These are phyloP conservation scores for Paramecium sexaurelia DNA, from an alignment of 73 alveolate species.

Conservation along the genomic window DNA sequence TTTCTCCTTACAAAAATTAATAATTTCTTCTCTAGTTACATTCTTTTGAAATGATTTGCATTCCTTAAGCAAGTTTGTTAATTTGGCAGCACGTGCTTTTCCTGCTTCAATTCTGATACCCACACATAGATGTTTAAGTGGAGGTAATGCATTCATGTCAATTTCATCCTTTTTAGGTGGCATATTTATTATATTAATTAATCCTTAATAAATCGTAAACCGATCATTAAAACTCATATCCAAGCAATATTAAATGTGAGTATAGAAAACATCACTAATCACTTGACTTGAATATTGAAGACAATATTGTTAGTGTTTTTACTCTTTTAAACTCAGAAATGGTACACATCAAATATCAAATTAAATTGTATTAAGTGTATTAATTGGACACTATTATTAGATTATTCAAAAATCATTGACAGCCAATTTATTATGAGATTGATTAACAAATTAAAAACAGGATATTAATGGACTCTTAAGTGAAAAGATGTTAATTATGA, in stretches of 20 bases:
- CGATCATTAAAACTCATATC: neutral
- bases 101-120: conserved; percentile 56
- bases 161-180: conserved; percentile 64
- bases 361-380: no score
- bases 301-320: neutral
- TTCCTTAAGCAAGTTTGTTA: conserved; percentile 51
- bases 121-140: conserved; percentile 50
- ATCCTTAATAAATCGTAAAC: neutral
- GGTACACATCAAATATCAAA: no score
- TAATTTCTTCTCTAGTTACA: conserved; percentile 67
- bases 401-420: no score
- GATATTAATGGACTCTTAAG: neutral
- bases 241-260: no score
- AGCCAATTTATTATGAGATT: neutral
- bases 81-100: conserved; percentile 30
- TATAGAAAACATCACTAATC: neutral
- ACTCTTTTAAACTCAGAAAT: no score
- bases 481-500: neutral
- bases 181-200: neutral
- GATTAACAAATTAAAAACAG: conserved; percentile 4
- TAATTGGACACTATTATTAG: no score
- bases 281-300: neutral
- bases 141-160: conserved; percentile 64
- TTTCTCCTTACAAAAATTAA: conserved; percentile 59
- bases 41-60: conserved; percentile 58